Base-by-base conservation (phyloP, 1,284 basidiomycete species). In the Ceratobasidium sp. region DNA sequence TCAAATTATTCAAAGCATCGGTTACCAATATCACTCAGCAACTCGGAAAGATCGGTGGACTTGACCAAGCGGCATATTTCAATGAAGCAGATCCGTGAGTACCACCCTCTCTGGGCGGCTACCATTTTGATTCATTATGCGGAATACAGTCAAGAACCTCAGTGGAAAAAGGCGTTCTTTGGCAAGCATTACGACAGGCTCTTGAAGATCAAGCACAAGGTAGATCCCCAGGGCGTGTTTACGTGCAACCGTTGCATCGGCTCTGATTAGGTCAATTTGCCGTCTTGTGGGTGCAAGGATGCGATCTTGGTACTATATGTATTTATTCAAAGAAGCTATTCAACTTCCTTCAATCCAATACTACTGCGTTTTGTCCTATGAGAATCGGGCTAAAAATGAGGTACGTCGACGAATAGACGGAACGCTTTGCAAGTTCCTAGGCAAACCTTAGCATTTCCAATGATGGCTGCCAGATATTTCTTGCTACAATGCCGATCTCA, bases 11-110 rank as follows among this genome's bases (percentile, higher is more conserved):
- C 78, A 79, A 2, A 71, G 77, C 4, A 72, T 77, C n/a, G 10
- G 70, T 80, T 14, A 76, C 80, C 14, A 77, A 78, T 45, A 74
- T 74, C 39, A 74, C 82, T 12, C 76, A 78, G 4, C 67, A 26
- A 1, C 64, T 80, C 8, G 76, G 74, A 18, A 76, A 64, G 18
- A 76, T 77, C 28, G 76, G 78, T 0, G 79, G 81, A 1, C 23
- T 65, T 5, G 78, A 79, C 14, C 80, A 81, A 3, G 83, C 80
- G 3, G 79, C 81, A 1, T 82, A 83, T 71, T 78, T 83, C 48
- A 84, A 85, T 65, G 84, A 86, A 79, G 83, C 81, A 28, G 14
- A 82, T 74, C 36, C 80, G 18, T 82, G 81, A 39, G 48, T 65
- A 3, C 21, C 23, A 48, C 21, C 36, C 14, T 6, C 14, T 39